These are phyloP conservation scores for Cerioporus squamosus DNA, from an alignment of 1,284 basidiomycete genomes.

Conservation along the genomic window DNA sequence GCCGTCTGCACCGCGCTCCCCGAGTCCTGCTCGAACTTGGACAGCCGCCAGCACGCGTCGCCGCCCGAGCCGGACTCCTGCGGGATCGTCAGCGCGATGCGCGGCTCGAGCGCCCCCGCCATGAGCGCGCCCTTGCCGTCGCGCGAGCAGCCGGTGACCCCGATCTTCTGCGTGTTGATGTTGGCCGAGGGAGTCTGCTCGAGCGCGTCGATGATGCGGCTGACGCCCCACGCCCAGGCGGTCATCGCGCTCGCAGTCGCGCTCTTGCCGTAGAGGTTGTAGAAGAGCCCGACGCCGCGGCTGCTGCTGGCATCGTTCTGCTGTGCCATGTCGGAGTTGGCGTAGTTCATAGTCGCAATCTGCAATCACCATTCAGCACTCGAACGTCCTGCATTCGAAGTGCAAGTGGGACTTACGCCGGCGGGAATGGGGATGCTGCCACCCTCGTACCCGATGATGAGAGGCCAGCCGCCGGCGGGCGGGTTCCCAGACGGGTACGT, in stretches of 20 bases:
- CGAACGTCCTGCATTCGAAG: background rate
- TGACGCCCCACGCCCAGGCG: slow-evolving; percentile 61
- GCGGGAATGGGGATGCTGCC: slow-evolving; percentile 51
- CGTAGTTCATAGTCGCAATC: slow-evolving; percentile 52
- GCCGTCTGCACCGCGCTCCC: slow-evolving; percentile 50
- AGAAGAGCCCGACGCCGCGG: slow-evolving; percentile 58
- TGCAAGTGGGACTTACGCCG: slow-evolving; percentile 33
- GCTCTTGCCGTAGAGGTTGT: slow-evolving; percentile 49
- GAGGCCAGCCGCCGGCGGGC: slow-evolving; percentile 47
- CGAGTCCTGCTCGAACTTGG: slow-evolving; percentile 43
- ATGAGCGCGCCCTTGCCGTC: slow-evolving; percentile 61
- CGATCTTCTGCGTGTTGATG: slow-evolving; percentile 51
- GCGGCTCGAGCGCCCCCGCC: slow-evolving; percentile 56
- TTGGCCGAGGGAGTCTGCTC: slow-evolving; percentile 45
- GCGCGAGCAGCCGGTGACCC: slow-evolving; percentile 59
- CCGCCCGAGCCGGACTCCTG: slow-evolving; percentile 63
- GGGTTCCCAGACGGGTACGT: slow-evolving; percentile 45
- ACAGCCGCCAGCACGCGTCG: slow-evolving; percentile 59
- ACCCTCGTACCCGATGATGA: slow-evolving; percentile 55
- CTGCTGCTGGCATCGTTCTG: slow-evolving; percentile 44
- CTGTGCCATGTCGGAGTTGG: slow-evolving; percentile 53
- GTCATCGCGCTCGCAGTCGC: slow-evolving; percentile 54
- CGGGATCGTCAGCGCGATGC: slow-evolving; percentile 58
- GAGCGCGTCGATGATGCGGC: slow-evolving; percentile 58
- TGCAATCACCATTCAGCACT: slow-evolving; percentile 1